Base-by-base conservation (phyloP, 2,329 filamentous ascomycete species). In the Pseudogymnoascus destructans region DNA sequence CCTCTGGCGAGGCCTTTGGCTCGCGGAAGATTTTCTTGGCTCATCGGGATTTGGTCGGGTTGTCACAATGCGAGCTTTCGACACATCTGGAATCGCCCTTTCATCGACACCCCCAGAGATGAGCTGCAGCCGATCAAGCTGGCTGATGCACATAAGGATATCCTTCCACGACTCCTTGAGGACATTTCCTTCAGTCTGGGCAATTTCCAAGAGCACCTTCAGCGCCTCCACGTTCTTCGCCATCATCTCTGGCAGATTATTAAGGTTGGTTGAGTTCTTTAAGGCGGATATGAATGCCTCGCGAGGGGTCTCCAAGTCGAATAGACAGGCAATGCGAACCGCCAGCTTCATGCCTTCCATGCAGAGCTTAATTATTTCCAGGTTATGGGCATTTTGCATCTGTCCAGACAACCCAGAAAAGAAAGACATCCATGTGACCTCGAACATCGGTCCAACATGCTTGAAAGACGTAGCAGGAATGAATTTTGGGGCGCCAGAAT, bases 361-460 rank as follows among this genome's bases (percentile, higher is more conserved):
- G 67, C 93, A 98, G 5, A 95, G 73, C 68, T 85, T 89, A 70
- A 96, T 91, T 13, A 93, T 88, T 64, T 96, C 90, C 3, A 95
- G 77, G 66, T 96, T 96, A 64, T 95, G 88, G 0, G 89, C 87
- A 68, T 95, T 91, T 66, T 97, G 93, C 70, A 93, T 91, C 64
- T 95, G 88, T 56, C 88, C 91, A 1, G 92, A 96, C 23, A 98
- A 79, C 0, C 91, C 91, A 4, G 92, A 97, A 67, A 98, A 86
- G 71, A 96, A 95, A 8, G 92, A 95, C 92, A 97, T 98, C 93
- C 93, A 98, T 0, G 90, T 95, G 21, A 95, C 90, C 66, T 95
- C 91, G 68, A 98, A 97, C 93, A 98, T 98, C 0, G 93, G 90
- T 0, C 93, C 93, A 55, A 96, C 87, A 70, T 98, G 93, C 66